A percentile compares a stretch with the other conserved stretches of the same genome.
These are phyloP conservation scores for Lizonia empirigonia DNA, from an alignment of 2,329 filamentous ascomycete genomes.

Conservation along the genomic window DNA sequence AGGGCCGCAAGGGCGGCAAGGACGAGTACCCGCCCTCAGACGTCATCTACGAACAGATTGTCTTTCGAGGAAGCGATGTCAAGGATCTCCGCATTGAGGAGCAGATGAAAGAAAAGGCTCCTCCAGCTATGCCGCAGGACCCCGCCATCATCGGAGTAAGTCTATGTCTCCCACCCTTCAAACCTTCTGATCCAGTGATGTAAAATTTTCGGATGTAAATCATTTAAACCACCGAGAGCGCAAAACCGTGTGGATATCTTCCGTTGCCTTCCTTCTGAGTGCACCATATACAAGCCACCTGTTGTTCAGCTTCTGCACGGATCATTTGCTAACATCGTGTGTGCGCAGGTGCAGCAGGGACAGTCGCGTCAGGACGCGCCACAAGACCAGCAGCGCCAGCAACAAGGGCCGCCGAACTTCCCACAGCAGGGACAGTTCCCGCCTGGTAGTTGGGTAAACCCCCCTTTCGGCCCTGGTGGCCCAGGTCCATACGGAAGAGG, in stretches of 20 bases:
- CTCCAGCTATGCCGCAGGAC: constrained; percentile 84
- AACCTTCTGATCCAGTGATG: constrained; percentile 68
- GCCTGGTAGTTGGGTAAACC: constrained; percentile 49
- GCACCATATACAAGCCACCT: constrained; percentile 18
- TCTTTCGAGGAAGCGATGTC: constrained; percentile 97
- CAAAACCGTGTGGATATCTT: constrained; percentile 94
- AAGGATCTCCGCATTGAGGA: constrained; percentile 97
- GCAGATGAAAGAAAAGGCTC: constrained; percentile 71
- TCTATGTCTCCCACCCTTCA: constrained; percentile 44
- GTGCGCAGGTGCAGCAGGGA: constrained; percentile 40
- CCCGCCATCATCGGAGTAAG: constrained; percentile 97
- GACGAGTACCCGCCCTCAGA: constrained; percentile 85
- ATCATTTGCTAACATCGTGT: constrained; percentile 32
- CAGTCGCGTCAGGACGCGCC: constrained; percentile 32
- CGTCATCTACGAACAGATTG: constrained; percentile 96
- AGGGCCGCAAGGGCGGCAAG: constrained; percentile 80
- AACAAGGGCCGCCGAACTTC: constrained; percentile 49
- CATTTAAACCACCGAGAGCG: constrained; percentile 83
- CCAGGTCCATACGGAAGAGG: constrained; percentile 48
- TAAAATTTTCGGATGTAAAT: constrained; percentile 98
- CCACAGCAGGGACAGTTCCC: constrained; percentile 51
- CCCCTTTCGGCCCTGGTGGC: constrained; percentile 50
- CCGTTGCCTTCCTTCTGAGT: constrained; percentile 99
- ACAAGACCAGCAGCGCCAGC: constrained; percentile 35
- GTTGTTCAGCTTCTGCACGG: constrained; percentile 9